Base-by-base conservation (phyloP, 805 yeast genomes). In the Blastobotrys chiropterorum region DNA sequence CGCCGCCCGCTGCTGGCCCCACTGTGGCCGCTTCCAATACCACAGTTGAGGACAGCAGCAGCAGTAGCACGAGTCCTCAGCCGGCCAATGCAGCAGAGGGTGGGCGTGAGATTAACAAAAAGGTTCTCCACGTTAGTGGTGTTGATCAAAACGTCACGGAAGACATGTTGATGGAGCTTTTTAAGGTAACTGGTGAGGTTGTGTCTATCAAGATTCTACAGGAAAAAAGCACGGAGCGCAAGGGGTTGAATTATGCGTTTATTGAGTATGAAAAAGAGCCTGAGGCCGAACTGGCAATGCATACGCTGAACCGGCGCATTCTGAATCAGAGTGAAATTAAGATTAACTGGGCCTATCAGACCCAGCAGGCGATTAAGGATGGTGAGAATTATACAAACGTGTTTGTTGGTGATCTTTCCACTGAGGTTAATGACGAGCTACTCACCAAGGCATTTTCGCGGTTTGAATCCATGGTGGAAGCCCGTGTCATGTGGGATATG, bases 401-500 rank as follows among this genome's bases (percentile, higher is more conserved):
- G 48, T 90, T 89, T 67, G 88, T 90, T 31, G 96, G 97, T 53
- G 96, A 90, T 65, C 75, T 89, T 59, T 81, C 88, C 40, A 75
- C 85, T 5, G 95, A 90, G 61, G 83, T 90, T 38, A 83, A 86
- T 63, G 96, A 90, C 68, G 95, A 85, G 58, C 64, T 79, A 15
- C 75, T 89, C 56, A 73, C 73, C 48, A 69, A 67, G 44, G 74
- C 85, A 11, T 89, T 89, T 63, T 59, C 72, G 3, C 71, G 73
- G 51, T 85, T 78, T 66, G 72, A 74, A 15, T 77, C 89, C 1
- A 72, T 86, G 61, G 71, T 80, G 46, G 94, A 86, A 66, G 96
- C 95, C 11, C 90, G 89, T 60, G 96, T 89, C 31, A 90, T 89
- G 96, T 89, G 97, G 96, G 96, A 90, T 66, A 87, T 88, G 95